These are phyloP conservation scores for Sporothrix inflata DNA, from an alignment of 2,329 filamentous ascomycete genomes.

Conservation along the genomic window DNA sequence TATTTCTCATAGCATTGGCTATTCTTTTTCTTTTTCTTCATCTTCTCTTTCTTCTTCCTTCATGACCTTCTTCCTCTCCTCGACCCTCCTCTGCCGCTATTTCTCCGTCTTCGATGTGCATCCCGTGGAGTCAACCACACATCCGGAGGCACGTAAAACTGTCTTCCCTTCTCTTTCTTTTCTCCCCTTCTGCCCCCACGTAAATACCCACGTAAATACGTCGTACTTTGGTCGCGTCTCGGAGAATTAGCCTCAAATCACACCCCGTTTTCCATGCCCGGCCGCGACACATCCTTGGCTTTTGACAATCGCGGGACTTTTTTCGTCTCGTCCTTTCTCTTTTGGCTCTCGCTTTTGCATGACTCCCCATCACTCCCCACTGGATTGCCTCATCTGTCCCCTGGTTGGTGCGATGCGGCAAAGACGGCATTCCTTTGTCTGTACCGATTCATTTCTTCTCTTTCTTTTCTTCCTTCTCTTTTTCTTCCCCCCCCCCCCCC, in stretches of 20 bases:
- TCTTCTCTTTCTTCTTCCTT: not conserved
- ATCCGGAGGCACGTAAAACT: not conserved
- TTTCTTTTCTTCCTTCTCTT: not conserved
- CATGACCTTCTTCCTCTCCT: not conserved
- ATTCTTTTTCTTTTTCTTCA: not conserved
- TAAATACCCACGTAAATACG: not conserved
- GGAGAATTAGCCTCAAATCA: slow-evolving; percentile 20
- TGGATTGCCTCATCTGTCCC: not conserved
- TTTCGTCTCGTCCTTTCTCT: not conserved
- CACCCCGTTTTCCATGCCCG: not conserved
- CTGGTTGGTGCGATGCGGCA: not conserved
- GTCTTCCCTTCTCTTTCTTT: not conserved
- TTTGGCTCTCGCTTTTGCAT: not conserved
- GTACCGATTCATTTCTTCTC: not conserved
- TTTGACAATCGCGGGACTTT: not conserved
- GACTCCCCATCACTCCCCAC: not conserved
- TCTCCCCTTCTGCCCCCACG: not conserved
- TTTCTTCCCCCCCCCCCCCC: too few species aligned
- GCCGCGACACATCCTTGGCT: not conserved
- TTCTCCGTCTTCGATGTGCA: not conserved
- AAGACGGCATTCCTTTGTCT: not conserved
- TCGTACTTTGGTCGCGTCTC: slow-evolving; percentile 14
- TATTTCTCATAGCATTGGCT: not conserved
- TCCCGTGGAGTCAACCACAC: not conserved
- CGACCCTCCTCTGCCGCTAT: not conserved